Percentiles rank a stretch among this genome's conserved stretches.
Evolutionary conservation across 371 early-diverging fungal genomes (phyloP).

Genomic region (Mucor indicus): DNA sequence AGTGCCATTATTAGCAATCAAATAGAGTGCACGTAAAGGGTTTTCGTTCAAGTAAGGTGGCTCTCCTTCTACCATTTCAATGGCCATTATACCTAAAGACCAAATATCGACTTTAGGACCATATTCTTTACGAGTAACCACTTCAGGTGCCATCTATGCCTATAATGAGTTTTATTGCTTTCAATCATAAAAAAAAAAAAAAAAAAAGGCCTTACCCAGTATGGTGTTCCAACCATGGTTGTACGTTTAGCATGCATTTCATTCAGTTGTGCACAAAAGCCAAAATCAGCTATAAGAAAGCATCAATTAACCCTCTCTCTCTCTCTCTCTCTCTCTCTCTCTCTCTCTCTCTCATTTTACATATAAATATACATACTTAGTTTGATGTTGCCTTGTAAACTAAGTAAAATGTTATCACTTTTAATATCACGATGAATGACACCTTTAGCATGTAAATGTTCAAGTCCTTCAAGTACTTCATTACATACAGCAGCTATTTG

Average conservation of each 20-base stretch:
- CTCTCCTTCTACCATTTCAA: conserved; percentile 92
- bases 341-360: too few species aligned
- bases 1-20: conserved; percentile 96
- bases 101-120: conserved; percentile 96
- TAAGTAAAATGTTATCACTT: conserved; percentile 92
- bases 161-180: not conserved
- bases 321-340: too few species aligned
- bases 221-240: conserved; percentile 92
- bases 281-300: conserved; percentile 79
- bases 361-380: conserved; percentile 65
- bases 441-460: conserved; percentile 89
- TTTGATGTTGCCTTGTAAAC: conserved; percentile 87
- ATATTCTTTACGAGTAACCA: conserved; percentile 91
- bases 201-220: conserved; percentile 52
- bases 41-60: conserved; percentile 96
- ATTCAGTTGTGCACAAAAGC: conserved; percentile 90
- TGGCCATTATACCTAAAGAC: conserved; percentile 95
- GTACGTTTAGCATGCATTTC: conserved; percentile 78
- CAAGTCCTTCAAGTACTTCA: conserved; percentile 87
- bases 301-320: not conserved
- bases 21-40: conserved; percentile 86
- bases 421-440: conserved; percentile 98
- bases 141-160: conserved; percentile 90
- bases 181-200: not conserved
- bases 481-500: conserved; percentile 92